These are phyloP conservation scores for Didymella arachidicola DNA, from an alignment of 2,329 filamentous ascomycete species.

Conservation along the genomic window DNA sequence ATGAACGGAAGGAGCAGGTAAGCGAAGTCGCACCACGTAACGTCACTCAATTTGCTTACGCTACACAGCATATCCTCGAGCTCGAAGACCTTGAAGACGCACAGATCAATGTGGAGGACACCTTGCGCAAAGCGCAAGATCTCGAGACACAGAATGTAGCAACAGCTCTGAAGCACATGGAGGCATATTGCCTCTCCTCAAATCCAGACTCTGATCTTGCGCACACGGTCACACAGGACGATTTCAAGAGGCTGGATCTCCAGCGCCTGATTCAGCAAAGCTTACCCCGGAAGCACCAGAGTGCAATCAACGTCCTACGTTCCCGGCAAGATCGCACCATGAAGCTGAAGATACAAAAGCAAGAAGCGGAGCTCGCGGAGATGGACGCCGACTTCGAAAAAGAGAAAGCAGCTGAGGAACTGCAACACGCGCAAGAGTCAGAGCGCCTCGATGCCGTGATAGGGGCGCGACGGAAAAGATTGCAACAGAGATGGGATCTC, in stretches of 20 bases:
- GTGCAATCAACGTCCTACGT: slow-evolving; percentile 57
- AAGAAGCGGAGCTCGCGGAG: slow-evolving; percentile 51
- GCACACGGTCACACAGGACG: slow-evolving; percentile 55
- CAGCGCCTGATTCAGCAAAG: slow-evolving; percentile 50
- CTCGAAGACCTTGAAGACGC: slow-evolving; percentile 55
- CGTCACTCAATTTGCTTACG: slow-evolving; percentile 29
- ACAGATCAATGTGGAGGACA: slow-evolving; percentile 54
- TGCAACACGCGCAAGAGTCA: slow-evolving; percentile 43
- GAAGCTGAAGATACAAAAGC: slow-evolving; percentile 47
- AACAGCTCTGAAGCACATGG: slow-evolving; percentile 58
- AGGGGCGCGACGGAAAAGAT: slow-evolving; percentile 41
- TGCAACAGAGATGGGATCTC: slow-evolving; percentile 51
- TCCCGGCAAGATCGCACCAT: slow-evolving; percentile 55
- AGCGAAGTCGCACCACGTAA: slow-evolving; percentile 13
- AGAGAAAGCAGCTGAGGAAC: slow-evolving; percentile 46
- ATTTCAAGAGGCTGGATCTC: slow-evolving; percentile 54
- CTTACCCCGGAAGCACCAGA: slow-evolving; percentile 54
- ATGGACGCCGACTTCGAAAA: slow-evolving; percentile 45
- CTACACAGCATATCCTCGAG: slow-evolving; percentile 47
- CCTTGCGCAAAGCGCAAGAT: slow-evolving; percentile 52
- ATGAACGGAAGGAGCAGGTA: slow-evolving; percentile 41
- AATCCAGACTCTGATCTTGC: slow-evolving; percentile 32
- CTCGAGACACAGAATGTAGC: slow-evolving; percentile 54
- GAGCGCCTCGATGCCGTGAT: slow-evolving; percentile 46
- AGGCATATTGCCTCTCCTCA: slow-evolving; percentile 56